A percentile compares a stretch with the other conserved stretches of the same genome.
phyloP scores from a whole-genome alignment of 2,329 filamentous ascomycete genomes.

The Nigrograna mackinnonii region DNA sequence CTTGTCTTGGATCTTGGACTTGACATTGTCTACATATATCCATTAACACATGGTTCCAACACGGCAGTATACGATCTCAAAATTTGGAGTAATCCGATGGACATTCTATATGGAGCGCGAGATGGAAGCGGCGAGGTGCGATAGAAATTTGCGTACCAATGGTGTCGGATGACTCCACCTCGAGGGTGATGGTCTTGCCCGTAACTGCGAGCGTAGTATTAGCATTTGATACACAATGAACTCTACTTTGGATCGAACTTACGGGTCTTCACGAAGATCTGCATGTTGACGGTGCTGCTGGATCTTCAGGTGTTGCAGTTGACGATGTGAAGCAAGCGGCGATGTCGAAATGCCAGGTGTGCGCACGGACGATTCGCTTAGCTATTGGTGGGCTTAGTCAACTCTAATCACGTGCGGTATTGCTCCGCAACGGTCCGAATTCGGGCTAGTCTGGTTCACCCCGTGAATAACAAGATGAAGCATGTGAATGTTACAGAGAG shows the following conservation, averaged over 20 bases:
- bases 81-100: conserved; percentile 9
- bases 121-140: conserved; percentile 4
- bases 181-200: conserved; percentile 99
- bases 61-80: conserved; percentile 3
- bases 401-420: too few species aligned
- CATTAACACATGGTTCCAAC: conserved; percentile 18
- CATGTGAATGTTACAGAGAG: too few species aligned
- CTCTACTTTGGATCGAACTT: conserved; percentile 10
- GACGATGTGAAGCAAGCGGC: conserved; percentile 18
- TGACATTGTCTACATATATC: conserved; percentile 79
- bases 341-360: conserved; percentile 17
- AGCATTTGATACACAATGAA: conserved; percentile 1
- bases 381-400: too few species aligned
- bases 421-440: too few species aligned
- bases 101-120: too few species aligned
- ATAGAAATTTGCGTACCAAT: conserved; percentile 57
- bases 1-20: conserved; percentile 99
- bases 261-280: conserved; percentile 97
- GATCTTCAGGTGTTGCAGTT: conserved; percentile 27
- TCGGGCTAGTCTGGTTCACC: too few species aligned
- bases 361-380: too few species aligned
- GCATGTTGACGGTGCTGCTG: conserved; percentile 34
- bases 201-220: conserved; percentile 51
- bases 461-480: too few species aligned
- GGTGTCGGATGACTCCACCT: conserved; percentile 98